Base-by-base conservation (phyloP, 257 asterid genomes). In the Datura wrightii region DNA sequence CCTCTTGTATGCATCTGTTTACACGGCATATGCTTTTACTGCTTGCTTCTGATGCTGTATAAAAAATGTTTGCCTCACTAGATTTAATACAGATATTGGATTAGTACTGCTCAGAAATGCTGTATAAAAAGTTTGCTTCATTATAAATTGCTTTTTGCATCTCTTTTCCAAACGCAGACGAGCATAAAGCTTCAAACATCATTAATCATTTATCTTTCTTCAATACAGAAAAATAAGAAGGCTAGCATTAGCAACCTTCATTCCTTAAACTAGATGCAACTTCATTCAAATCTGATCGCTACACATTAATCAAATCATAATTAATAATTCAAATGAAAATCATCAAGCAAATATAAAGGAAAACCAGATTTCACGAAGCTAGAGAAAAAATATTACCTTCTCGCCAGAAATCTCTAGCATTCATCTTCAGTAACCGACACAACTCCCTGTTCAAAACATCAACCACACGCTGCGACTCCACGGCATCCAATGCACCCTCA, bases 401-500 rank as follows among this genome's bases (percentile, higher is more conserved):
- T 90, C 89, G 89, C 99, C 99, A 97, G 87, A 94, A 97, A 83
- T 91, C 94, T 84, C 92, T 94, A 3, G 98, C 97, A 55, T 84
- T 90, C 89, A 93, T 80, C 90, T 92, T 94, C 71, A 97, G 98
- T 84, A 97, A 85, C 66, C 96, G 90, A 24, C 97, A 94, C 74
- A 95, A 84, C 91, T 93, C 96, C 83, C 89, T 90, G 80, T 97
- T 97, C 85, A 93, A 85, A 91, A 92, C 90, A 93, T 97, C 99
- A 79, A 94, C 99, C 2, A 97, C 98, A 3, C 89, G 93, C 89
- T 97, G 98, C 46, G 99, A 93, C 89, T 94, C 98, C 54, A 90
- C 89, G 19, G 99, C 93, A 88, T 97, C 97, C 93, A 94, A 88
- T 16, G 95, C 99, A 31, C 98, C 99, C 41, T 93, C 94, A 34